Percentiles rank a stretch among this genome's conserved stretches.
Conservation (phyloP, 352 stramenopile species). For the Globisporangium splendens region DNA sequence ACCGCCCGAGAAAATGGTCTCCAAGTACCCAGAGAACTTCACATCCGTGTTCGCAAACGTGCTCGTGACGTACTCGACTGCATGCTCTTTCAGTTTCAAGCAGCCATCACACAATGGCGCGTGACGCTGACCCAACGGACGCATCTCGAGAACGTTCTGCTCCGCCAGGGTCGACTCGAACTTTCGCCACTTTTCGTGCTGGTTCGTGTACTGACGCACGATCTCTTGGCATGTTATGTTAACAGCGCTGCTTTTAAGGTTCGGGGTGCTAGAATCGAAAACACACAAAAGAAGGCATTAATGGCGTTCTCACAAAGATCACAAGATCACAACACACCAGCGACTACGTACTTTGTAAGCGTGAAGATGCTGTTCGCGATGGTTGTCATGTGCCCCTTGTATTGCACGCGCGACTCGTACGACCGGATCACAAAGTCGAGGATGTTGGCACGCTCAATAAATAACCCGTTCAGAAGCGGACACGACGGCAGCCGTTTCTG, state of each 20-base stretch:
- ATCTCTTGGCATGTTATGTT: constrained; percentile 75
- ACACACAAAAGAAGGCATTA: constrained; percentile 4
- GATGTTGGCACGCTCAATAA: constrained; percentile 64
- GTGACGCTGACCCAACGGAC: constrained; percentile 74
- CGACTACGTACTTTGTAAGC: constrained; percentile 63
- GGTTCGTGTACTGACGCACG: constrained; percentile 68
- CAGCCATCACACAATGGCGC: constrained; percentile 79
- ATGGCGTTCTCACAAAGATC: not conserved
- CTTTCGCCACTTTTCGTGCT: constrained; percentile 66
- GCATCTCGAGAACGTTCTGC: constrained; percentile 82
- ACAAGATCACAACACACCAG: not conserved
- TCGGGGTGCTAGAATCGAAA: constrained; percentile 46
- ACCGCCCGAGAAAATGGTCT: constrained; percentile 80
- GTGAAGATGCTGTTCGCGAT: constrained; percentile 90
- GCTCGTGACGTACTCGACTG: constrained; percentile 71
- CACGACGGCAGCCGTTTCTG: constrained; percentile 78
- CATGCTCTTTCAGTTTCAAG: constrained; percentile 75
- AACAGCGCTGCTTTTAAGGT: constrained; percentile 47
- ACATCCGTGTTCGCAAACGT: constrained; percentile 61
- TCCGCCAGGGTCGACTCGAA: constrained; percentile 73
- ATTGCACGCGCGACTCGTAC: constrained; percentile 75
- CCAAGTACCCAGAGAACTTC: constrained; percentile 69
- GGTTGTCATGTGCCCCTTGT: constrained; percentile 87
- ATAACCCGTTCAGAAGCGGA: constrained; percentile 76
- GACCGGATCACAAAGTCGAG: constrained; percentile 80